phyloP scores from a whole-genome alignment of 805 yeast genomes.

The Komagataella ulmi region DNA sequence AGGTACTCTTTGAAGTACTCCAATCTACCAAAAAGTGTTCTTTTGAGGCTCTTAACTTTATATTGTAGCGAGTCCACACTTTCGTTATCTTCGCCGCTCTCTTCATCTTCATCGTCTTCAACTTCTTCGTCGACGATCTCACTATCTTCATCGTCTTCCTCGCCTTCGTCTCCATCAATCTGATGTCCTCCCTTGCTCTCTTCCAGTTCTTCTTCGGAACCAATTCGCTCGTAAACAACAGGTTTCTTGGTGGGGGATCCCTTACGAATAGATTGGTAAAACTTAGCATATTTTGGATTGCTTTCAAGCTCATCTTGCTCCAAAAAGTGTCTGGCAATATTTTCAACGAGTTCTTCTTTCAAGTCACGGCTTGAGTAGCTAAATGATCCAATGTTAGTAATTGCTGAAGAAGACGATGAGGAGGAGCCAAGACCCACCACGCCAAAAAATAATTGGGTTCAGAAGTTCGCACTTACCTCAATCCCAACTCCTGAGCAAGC shows the following conservation, averaged over 20 bases:
- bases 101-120: not conserved
- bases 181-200: not conserved
- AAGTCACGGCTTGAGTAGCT: not conserved
- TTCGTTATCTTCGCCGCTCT: constrained; percentile 5
- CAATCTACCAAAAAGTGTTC: constrained; percentile 5
- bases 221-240: not conserved
- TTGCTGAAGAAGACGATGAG: not conserved
- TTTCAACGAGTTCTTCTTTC: not conserved
- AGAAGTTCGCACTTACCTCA: not conserved
- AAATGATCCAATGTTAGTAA: not conserved
- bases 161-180: not conserved
- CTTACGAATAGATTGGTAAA: not conserved
- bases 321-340: not conserved
- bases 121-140: not conserved
- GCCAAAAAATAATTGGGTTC: not conserved
- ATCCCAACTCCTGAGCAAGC: not conserved
- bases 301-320: not conserved
- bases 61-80: constrained; percentile 3
- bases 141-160: not conserved
- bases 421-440: not conserved
- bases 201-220: not conserved
- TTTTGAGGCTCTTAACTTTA: not conserved
- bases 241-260: not conserved
- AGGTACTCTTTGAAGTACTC: constrained; percentile 9
- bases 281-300: not conserved